Conservation (phyloP, 2,329 filamentous ascomycete genomes). For the Chalaropsis thielavioides region DNA sequence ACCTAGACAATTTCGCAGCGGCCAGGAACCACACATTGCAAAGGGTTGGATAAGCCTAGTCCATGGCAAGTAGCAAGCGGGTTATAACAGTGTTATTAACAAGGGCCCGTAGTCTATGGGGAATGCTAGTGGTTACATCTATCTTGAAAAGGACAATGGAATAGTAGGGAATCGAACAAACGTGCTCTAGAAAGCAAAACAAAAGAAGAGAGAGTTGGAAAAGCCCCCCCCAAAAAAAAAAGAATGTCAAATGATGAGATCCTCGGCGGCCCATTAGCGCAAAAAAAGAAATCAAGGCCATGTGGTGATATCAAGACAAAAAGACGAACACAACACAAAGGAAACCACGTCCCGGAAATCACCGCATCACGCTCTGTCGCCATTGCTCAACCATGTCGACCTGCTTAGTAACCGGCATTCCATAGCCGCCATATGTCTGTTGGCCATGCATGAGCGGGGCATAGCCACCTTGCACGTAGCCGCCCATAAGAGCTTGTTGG, state of each 20-base stretch:
- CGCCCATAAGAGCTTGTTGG: background rate
- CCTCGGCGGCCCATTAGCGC: too few relatives aligned
- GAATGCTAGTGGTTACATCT: background rate
- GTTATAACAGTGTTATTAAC: background rate
- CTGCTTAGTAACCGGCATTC: conserved; percentile 15
- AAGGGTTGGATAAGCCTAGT: too few relatives aligned
- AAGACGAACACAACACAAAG: background rate
- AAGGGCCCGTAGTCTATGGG: background rate
- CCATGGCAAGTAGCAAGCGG: too few relatives aligned
- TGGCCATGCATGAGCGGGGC: conserved; percentile 16
- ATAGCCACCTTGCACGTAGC: conserved; percentile 13
- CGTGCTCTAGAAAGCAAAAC: background rate
- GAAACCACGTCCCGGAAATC: background rate
- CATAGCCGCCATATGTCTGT: conserved; percentile 12
- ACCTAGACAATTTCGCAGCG: too few relatives aligned
- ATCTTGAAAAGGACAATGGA: background rate
- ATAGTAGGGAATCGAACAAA: background rate
- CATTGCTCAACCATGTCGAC: conserved; percentile 30
- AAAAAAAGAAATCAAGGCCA: background rate
- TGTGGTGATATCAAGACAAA: background rate
- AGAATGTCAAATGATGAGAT: background rate
- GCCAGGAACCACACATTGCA: too few relatives aligned
- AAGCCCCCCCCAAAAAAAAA: too few relatives aligned
- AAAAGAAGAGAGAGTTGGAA: background rate
- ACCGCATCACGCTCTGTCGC: conserved; percentile 28